phyloP scores from a whole-genome alignment of 208 protist species.

The Leishmania mexicana region DNA sequence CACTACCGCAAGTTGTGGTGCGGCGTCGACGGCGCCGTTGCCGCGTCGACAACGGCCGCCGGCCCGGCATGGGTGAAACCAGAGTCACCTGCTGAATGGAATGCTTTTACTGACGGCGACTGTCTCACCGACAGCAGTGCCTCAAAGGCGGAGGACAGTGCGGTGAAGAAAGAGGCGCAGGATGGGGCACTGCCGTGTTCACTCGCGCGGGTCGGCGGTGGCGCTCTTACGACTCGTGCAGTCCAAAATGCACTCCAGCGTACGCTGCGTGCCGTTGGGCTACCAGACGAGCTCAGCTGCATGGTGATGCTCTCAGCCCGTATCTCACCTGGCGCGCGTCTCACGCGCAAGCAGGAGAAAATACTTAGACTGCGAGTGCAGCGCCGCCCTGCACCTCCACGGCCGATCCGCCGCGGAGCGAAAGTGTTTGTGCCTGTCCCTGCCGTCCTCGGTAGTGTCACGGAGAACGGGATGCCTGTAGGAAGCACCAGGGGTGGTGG shows the following conservation, averaged over 20 bases:
- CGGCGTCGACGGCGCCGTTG: slow-evolving; percentile 1
- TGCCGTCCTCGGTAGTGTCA: slow-evolving; percentile 1
- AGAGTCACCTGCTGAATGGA: not conserved
- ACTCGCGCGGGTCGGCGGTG: not conserved
- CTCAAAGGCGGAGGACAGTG: not conserved
- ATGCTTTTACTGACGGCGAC: not conserved
- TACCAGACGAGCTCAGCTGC: slow-evolving; percentile 43
- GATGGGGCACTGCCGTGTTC: not conserved
- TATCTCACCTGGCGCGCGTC: slow-evolving; percentile 3
- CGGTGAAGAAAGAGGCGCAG: not conserved
- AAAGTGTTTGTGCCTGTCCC: slow-evolving; percentile 52
- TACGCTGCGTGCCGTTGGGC: slow-evolving; percentile 29
- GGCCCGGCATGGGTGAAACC: not conserved
- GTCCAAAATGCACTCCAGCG: slow-evolving; percentile 21
- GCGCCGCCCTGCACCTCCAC: slow-evolving; percentile 46
- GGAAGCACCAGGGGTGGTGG: slow-evolving; percentile 9
- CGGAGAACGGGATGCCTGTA: not conserved
- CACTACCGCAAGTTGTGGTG: slow-evolving; percentile 67
- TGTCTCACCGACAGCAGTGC: not conserved
- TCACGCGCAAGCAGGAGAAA: slow-evolving; percentile 30
- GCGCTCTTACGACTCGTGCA: slow-evolving; percentile 7
- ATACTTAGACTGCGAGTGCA: slow-evolving; percentile 48
- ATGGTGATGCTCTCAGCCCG: slow-evolving; percentile 31
- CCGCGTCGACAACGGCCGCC: not conserved
- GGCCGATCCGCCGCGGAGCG: slow-evolving; percentile 63